These are phyloP conservation scores for Clonostachys sp. DNA, from an alignment of 2,329 filamentous ascomycete species.

Conservation along the genomic window DNA sequence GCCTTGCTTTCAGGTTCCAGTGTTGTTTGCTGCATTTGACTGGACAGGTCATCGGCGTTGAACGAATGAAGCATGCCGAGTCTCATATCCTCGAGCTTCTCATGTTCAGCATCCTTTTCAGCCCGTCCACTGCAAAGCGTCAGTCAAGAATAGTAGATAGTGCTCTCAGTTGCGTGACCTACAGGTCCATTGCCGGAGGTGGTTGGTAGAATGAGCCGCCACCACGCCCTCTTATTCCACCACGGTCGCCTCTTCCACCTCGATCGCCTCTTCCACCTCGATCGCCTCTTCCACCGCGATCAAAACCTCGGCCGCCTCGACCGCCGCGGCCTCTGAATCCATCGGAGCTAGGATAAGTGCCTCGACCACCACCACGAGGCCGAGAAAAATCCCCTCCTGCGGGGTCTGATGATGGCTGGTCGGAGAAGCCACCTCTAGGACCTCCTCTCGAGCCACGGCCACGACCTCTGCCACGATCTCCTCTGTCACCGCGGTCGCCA, in stretches of 20 bases:
- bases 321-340: conserved; percentile 10
- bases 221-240: neutral
- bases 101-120: conserved; percentile 9
- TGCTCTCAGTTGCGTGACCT: too few species aligned
- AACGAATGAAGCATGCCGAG: neutral
- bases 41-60: neutral
- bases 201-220: too few species aligned
- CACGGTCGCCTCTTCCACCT: conserved; percentile 2
- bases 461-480: conserved; percentile 12
- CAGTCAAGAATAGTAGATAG: neutral
- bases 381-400: conserved; percentile 1
- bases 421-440: conserved; percentile 9
- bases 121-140: neutral
- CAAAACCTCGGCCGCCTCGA: conserved; percentile 7
- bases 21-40: too few species aligned
- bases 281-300: conserved; percentile 4
- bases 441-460: conserved; percentile 6
- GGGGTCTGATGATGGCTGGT: conserved; percentile 6
- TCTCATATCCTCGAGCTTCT: neutral
- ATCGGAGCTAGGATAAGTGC: conserved; percentile 9
- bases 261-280: conserved; percentile 5
- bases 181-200: too few species aligned
- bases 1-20: too few species aligned
- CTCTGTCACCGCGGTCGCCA: conserved; percentile 13
- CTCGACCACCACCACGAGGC: conserved; percentile 11